phyloP scores from a whole-genome alignment of 2,329 filamentous ascomycete species.

The Gnomoniopsis sp. region DNA sequence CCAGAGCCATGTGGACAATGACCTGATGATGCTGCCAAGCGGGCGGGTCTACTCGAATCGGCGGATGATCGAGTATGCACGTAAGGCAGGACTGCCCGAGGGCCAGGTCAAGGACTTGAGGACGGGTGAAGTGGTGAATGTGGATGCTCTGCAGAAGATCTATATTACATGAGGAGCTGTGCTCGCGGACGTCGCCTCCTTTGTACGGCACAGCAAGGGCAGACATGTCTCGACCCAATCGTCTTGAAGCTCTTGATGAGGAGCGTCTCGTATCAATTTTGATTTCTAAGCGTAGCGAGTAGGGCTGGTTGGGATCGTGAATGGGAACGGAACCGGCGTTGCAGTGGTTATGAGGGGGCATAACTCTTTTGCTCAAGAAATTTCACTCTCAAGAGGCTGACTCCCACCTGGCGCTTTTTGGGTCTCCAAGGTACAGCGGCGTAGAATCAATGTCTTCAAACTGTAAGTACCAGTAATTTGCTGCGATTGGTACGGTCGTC shows the following conservation, averaged over 20 bases:
- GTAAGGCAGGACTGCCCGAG: conserved; percentile 68
- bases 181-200: not conserved
- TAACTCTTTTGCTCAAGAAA: not conserved
- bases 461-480: too few species aligned
- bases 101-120: conserved; percentile 74
- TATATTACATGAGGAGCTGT: conserved; percentile 67
- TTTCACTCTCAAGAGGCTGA: not conserved
- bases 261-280: not conserved
- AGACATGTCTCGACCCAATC: not conserved
- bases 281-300: conserved; percentile 12
- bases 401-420: not conserved
- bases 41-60: conserved; percentile 78
- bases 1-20: conserved; percentile 86
- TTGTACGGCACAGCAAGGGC: not conserved
- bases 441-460: not conserved
- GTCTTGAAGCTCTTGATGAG: not conserved
- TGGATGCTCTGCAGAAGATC: conserved; percentile 73
- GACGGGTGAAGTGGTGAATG: conserved; percentile 64
- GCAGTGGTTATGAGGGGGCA: not conserved
- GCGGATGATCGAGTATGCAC: conserved; percentile 70
- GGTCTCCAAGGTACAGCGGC: not conserved
- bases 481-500: too few species aligned
- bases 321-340: not conserved
- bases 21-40: conserved; percentile 84
- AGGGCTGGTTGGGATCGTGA: not conserved